phyloP scores from a whole-genome alignment of 1,139 yeast genomes.

The Candida albicans region DNA sequence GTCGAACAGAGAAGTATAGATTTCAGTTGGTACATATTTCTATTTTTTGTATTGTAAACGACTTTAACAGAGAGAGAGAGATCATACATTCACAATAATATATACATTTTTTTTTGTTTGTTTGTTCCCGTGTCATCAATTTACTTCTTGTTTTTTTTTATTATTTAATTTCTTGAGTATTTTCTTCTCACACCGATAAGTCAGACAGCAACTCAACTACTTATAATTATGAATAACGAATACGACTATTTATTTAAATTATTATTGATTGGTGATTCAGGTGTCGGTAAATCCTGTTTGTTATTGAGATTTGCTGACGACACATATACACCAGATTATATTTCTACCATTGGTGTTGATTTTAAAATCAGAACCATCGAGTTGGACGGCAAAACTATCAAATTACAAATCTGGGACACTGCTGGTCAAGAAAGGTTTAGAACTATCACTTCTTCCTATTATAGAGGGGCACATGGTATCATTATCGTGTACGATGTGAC shows the following conservation, averaged over 20 bases:
- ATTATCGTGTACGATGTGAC: slow-evolving; percentile 98
- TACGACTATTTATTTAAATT: slow-evolving; percentile 97
- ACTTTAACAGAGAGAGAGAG: slow-evolving; percentile 1
- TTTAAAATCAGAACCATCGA: slow-evolving; percentile 97
- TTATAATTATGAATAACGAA: slow-evolving; percentile 64
- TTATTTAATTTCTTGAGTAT: not conserved
- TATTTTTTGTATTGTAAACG: not conserved
- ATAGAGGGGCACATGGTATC: slow-evolving; percentile 98
- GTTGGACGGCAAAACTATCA: slow-evolving; percentile 94
- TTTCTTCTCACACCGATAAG: not conserved
- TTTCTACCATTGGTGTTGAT: slow-evolving; percentile 97
- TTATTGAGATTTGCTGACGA: slow-evolving; percentile 95
- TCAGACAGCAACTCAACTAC: not conserved
- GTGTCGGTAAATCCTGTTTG: slow-evolving; percentile 96
- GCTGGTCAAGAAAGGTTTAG: slow-evolving; percentile 99
- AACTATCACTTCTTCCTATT: slow-evolving; percentile 95
- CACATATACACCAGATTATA: slow-evolving; percentile 95
- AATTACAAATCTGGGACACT: slow-evolving; percentile 98
- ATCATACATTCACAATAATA: not conserved
- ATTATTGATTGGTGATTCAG: slow-evolving; percentile 94
- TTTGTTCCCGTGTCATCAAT: slow-evolving; percentile 8
- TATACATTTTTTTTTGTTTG: not conserved
- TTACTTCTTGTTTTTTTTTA: slow-evolving; percentile 1
- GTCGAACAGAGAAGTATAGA: no score
- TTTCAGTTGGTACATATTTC: not conserved